These are phyloP conservation scores for Sugiyamaella castrensis DNA, from an alignment of 1,139 yeast species.

Conservation along the genomic window DNA sequence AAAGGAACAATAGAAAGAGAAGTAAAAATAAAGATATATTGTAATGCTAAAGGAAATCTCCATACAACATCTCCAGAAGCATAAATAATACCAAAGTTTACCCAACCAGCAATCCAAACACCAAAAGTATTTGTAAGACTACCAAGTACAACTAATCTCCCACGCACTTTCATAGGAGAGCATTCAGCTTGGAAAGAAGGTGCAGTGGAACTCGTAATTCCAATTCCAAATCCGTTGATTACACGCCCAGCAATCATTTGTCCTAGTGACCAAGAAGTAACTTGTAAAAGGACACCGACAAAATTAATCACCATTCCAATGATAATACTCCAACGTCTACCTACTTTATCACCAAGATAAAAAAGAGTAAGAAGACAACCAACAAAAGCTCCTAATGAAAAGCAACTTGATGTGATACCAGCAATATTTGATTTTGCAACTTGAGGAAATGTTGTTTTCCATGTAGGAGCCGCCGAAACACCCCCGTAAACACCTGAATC, in stretches of 20 bases:
- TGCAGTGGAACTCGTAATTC: conserved; percentile 21
- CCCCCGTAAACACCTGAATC: conserved; percentile 16
- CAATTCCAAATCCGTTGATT: conserved; percentile 46
- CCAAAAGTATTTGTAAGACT: conserved; percentile 15
- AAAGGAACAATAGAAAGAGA: conserved; percentile 49
- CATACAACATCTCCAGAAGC: conserved; percentile 35
- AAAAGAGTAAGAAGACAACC: conserved; percentile 15
- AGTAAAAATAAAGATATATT: conserved; percentile 57
- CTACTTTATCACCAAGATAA: conserved; percentile 15
- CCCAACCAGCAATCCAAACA: conserved; percentile 16
- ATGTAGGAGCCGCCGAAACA: conserved; percentile 13
- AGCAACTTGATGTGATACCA: conserved; percentile 20
- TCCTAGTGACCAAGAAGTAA: conserved; percentile 5
- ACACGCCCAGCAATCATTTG: conserved; percentile 61
- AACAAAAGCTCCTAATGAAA: conserved; percentile 19
- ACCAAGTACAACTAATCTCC: conserved; percentile 16
- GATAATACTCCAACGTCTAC: conserved; percentile 20
- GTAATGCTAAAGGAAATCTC: conserved; percentile 68
- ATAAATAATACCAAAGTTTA: conserved; percentile 17
- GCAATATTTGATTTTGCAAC: conserved; percentile 14
- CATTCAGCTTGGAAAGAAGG: conserved; percentile 25
- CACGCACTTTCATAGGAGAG: conserved; percentile 22
- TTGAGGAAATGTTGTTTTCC: conserved; percentile 14
- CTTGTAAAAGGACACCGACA: conserved; percentile 40
- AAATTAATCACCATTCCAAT: conserved; percentile 44